Evolutionary conservation across 257 asterid species (phyloP).

Genomic region (Nicotiana obtusifolia): DNA sequence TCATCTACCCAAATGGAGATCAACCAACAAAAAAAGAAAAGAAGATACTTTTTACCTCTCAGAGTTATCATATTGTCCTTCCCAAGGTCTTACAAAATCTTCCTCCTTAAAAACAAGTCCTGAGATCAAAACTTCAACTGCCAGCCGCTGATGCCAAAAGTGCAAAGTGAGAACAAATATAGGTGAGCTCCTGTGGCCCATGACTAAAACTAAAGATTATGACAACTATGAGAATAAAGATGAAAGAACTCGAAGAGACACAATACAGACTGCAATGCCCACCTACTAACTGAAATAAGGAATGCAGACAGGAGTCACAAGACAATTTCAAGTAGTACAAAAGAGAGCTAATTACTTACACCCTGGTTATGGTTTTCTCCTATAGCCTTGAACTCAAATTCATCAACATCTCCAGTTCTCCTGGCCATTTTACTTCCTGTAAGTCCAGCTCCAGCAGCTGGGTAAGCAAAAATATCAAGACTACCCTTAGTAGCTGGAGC

Average conservation of each 20-base stretch:
- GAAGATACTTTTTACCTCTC: constrained; percentile 54
- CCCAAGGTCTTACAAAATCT: constrained; percentile 88
- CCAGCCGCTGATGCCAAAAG: constrained; percentile 62
- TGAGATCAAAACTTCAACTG: constrained; percentile 77
- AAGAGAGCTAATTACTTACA: constrained; percentile 40
- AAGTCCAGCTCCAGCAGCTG: constrained; percentile 99
- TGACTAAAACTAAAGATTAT: background rate
- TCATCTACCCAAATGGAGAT: constrained; percentile 1
- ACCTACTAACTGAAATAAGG: constrained; percentile 8
- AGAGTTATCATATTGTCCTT: constrained; percentile 54
- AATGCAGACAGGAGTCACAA: constrained; percentile 10
- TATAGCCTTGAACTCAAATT: constrained; percentile 80
- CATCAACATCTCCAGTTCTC: constrained; percentile 92
- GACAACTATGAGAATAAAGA: background rate
- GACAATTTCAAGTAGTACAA: background rate
- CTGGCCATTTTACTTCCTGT: constrained; percentile 87
- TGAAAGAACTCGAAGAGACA: background rate
- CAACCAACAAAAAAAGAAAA: background rate
- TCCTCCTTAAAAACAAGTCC: constrained; percentile 88
- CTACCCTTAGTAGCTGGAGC: background rate
- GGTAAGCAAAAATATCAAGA: constrained; percentile 11
- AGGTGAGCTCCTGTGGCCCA: constrained; percentile 1
- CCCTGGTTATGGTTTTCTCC: constrained; percentile 96
- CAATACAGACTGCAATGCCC: constrained; percentile 1
- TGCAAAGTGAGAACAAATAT: constrained; percentile 7